A percentile compares a stretch with the other conserved stretches of the same genome.
phyloP scores from a whole-genome alignment of 805 yeast genomes.

The Diddensiella transvaalensis region DNA sequence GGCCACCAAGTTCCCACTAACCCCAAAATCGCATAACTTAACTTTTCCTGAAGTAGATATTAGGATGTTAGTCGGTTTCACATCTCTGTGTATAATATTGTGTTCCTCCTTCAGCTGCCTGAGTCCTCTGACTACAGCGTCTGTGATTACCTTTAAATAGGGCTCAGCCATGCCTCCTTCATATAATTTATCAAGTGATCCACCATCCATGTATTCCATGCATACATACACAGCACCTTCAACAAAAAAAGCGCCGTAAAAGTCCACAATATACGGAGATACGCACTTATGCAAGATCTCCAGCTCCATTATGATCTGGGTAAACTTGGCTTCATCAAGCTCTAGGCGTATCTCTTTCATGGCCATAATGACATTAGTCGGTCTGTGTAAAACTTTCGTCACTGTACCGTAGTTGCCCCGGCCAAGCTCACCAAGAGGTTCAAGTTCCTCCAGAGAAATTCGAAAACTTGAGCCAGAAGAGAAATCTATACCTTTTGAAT shows the following conservation, averaged over 20 bases:
- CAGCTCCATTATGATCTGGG: conserved; percentile 93
- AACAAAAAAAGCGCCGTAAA: conserved; percentile 94
- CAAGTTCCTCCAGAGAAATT: conserved; percentile 79
- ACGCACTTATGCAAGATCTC: conserved; percentile 90
- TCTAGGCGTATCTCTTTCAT: conserved; percentile 95
- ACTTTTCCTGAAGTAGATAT: conserved; percentile 82
- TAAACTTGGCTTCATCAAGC: conserved; percentile 87
- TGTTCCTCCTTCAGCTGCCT: conserved; percentile 83
- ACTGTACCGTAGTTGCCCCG: conserved; percentile 97
- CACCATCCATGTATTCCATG: conserved; percentile 97
- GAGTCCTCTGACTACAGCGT: conserved; percentile 75
- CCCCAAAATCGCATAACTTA: conserved; percentile 94
- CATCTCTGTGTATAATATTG: conserved; percentile 93
- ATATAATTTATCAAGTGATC: conserved; percentile 84
- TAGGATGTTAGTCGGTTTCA: conserved; percentile 91
- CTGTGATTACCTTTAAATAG: conserved; percentile 74
- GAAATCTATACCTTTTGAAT: conserved; percentile 89
- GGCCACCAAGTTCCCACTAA: conserved; percentile 90
- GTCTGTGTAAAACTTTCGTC: conserved; percentile 86
- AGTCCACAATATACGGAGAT: conserved; percentile 89
- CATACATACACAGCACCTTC: conserved; percentile 99
- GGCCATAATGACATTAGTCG: conserved; percentile 90
- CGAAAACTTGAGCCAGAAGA: conserved; percentile 82
- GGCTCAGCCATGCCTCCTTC: conserved; percentile 75
- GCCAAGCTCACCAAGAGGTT: conserved; percentile 74